Evolutionary conservation across 352 stramenopile genomes (phyloP), one percentile per base, ranked within the genome.

Genomic region (Globisporangium irregulare): DNA sequence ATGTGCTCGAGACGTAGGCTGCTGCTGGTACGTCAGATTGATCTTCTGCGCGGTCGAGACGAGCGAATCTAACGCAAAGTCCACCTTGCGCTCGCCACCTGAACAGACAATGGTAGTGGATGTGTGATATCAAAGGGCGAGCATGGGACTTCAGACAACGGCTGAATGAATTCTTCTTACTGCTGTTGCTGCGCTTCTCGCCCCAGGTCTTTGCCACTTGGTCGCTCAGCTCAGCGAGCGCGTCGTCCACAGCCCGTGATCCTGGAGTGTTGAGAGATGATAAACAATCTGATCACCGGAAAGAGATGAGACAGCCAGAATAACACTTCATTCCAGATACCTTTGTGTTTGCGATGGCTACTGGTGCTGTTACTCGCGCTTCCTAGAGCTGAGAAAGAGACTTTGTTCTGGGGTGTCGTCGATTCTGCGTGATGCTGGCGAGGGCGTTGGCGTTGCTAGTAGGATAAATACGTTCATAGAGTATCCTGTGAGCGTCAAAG

Each of bases 21-120:
- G 58, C 14, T 59, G 41, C 59, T 83, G 67, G n/a, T 82, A 90
- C 18, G 81, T 78, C 67, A 87, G 41, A 20, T 73, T 75, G 32
- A 92, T 77, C 62, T 87, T 87, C 53, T 89, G 81, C 3, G 82
- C 84, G 2, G 77, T 90, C 4, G 81, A 79, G 50, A 90, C 75
- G n/a, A 92, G 79, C 48, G 78, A 78, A 36, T 86, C 78, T 29
- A 90, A 66, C 24, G 84, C 81, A 57, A 77, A 56, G 32, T 90
- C 80, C 24, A 91, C 78, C 24, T 69, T 74, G 59, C 75, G 74
- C 43, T 85, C 75, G 8, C 66, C 63, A 22, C 59, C 68, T 73
- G 41, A 20, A 12, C 20, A 15, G 27, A 65, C 14, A 50, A 41
- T 50, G 54, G 18, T 32, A 2, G 29, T 22, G 5, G 32, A 4